Evolutionary conservation across 2,329 filamentous ascomycete genomes (phyloP), one percentile per base, ranked within the genome.

Genomic region (Fusarium caatingaense): DNA sequence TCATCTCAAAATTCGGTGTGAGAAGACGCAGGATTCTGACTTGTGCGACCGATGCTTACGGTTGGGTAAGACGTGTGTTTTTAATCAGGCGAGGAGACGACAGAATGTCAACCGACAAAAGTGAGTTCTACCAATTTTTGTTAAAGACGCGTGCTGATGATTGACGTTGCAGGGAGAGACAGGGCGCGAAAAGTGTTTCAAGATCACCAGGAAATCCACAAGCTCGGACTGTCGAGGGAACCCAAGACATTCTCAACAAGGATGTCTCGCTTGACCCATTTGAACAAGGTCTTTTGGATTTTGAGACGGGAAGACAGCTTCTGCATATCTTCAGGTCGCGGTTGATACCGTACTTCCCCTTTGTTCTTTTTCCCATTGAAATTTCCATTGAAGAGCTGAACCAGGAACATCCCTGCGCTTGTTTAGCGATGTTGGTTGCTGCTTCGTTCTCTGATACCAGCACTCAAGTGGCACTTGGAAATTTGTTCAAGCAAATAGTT

Each of bases 1-100:
- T 20, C 65, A 71, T 2, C 55, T 76, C 0, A 79, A 79, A 7
- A 78, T 80, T 11, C 71, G 76, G 4, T 79, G 78, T 54, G 69
- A 75, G 7, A 78, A 76, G 20, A 76, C 76, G 0, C 76, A 78
- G 10, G 72, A 77, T 16, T 77, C 74, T 5, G 74, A 67, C 2
- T 46, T 68, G 4, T 79, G 77, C 59, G 78, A 79, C 50, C 70
- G 78, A 8, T 80, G 77, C 30, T 48, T 79, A 20, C 69, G 78
- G 13, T 68, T 79, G n/a, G 71, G 72, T 3, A 79, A 78, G 58
- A 68, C 69, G 0, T 79, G 78, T 37, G 51, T 78, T 7, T 80
- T 78, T 32, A 70, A 74, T 5, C 72, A 68, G n/a, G 71, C 78
- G 8, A 66, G 76, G 13, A 66, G 78, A 0, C 72, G 76, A 2